Evolutionary conservation across 75 land plant genomes (phyloP).

Genomic region (Cunninghamia lanceolata): DNA sequence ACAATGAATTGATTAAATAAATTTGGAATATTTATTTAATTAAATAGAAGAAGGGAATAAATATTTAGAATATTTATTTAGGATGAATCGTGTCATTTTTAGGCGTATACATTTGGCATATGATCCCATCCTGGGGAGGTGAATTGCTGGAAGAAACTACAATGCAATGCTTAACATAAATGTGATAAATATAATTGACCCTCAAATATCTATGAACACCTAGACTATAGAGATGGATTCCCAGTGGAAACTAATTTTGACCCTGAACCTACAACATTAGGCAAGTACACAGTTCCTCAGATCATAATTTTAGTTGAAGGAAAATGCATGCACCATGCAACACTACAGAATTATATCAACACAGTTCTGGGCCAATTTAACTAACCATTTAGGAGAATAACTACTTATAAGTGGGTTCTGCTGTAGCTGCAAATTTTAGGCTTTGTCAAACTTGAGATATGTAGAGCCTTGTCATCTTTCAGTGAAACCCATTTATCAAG

Average conservation of each 20-base stretch:
- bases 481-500: background rate
- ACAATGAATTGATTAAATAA: too few relatives aligned
- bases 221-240: background rate
- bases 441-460: background rate
- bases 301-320: background rate
- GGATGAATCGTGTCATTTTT: too few relatives aligned
- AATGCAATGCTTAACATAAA: too few relatives aligned
- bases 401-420: background rate
- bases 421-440: background rate
- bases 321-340: background rate
- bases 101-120: background rate
- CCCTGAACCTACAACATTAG: background rate
- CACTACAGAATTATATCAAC: too few relatives aligned
- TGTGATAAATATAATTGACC: background rate
- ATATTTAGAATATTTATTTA: too few relatives aligned
- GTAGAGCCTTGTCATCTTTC: background rate
- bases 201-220: background rate
- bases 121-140: background rate
- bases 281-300: background rate
- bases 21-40: too few relatives aligned
- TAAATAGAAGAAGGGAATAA: too few relatives aligned
- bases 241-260: background rate
- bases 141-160: background rate
- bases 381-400: background rate
- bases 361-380: background rate